Percentiles rank a stretch among this genome's conserved stretches.
phyloP scores from a whole-genome alignment of 2,329 filamentous ascomycete genomes.

The Fusarium denticulatum region DNA sequence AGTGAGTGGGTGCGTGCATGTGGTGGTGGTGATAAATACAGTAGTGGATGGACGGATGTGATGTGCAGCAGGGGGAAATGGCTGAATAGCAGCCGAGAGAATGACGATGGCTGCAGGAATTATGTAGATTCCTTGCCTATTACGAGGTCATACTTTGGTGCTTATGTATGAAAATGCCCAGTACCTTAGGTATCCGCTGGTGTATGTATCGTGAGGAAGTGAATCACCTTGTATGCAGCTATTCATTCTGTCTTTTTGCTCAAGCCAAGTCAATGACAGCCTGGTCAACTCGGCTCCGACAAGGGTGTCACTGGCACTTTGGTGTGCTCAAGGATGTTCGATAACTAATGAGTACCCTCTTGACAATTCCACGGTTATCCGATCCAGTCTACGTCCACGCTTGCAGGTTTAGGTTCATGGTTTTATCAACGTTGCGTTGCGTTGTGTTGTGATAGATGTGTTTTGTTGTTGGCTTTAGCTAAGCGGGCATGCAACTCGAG shows the following conservation, averaged over 20 bases:
- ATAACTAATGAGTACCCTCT: constrained; percentile 23
- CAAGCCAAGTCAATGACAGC: constrained; percentile 9
- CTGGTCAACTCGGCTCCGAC: constrained; percentile 3
- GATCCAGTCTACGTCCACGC: constrained; percentile 1
- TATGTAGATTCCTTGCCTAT: constrained; percentile 1
- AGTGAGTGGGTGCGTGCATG: constrained; percentile 3
- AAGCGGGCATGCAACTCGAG: constrained; percentile 4
- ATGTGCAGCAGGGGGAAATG: constrained; percentile 5
- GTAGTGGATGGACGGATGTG: background rate
- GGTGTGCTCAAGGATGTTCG: constrained; percentile 23
- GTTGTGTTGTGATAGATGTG: background rate
- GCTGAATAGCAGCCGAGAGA: constrained; percentile 7
- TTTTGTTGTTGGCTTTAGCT: background rate
- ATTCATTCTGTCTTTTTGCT: background rate
- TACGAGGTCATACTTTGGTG: constrained; percentile 12
- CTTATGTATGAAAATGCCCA: background rate
- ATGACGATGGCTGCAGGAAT: constrained; percentile 16
- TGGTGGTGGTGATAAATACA: constrained; percentile 18
- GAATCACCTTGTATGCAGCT: background rate
- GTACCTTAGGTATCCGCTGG: background rate
- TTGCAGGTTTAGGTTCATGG: constrained; percentile 6
- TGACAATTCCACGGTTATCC: constrained; percentile 25
- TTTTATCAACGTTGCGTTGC: background rate
- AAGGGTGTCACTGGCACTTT: constrained; percentile 9
- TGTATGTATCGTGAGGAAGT: background rate